Base-by-base conservation (phyloP, 768 basidiomycete species). In the Mycena kentingensis region DNA sequence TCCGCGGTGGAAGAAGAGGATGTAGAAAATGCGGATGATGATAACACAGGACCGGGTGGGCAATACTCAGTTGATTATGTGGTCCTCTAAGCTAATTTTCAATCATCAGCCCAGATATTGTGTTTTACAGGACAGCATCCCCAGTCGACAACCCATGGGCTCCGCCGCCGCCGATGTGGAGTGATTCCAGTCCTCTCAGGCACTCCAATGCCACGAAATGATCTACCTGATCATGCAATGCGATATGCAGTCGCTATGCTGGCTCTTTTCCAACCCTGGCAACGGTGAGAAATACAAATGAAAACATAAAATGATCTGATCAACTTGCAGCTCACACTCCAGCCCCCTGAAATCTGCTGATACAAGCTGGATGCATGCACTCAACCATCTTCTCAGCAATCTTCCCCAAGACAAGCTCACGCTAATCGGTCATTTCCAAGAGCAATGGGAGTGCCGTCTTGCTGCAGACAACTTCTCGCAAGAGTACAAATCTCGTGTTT, bases 401-500 rank as follows among this genome's bases (percentile, higher is more conserved):
- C 18, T 46, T 1, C 19, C 46, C 5, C 12, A 35, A 16, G 38
- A 26, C 11, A 48, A 44, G 26, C 3, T 45, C n/a, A 27, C 25
- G 5, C 27, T 60, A 4, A 52, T 60, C 1, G 50, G 45, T 24
- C 50, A 49, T 25, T 26, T 60, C 22, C 54, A 60, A 25, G 54
- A 55, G 27, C 42, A 52, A 28, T 60, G 54, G 50, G 54, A 60
- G 28, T 55, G 54, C 18, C 36, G 47, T 6, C 15, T 42, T 1
- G 58, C 58, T 0, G 54, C 53, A 1, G 50, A 51, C 7, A 42
- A 60, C 22, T 60, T 45, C 19, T 52, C 58, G n/a, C 46, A 25
- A 7, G 25, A 48, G 19, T 47, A 56, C n/a, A 48, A 41, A 52
- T 21, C 35, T 3, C 34, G 39, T 5, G 3, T 43, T 2, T 22